Evolutionary conservation across 2,329 filamentous ascomycete species (phyloP), one percentile per base, ranked within the genome.

Genomic region (Spiromastix sp.): DNA sequence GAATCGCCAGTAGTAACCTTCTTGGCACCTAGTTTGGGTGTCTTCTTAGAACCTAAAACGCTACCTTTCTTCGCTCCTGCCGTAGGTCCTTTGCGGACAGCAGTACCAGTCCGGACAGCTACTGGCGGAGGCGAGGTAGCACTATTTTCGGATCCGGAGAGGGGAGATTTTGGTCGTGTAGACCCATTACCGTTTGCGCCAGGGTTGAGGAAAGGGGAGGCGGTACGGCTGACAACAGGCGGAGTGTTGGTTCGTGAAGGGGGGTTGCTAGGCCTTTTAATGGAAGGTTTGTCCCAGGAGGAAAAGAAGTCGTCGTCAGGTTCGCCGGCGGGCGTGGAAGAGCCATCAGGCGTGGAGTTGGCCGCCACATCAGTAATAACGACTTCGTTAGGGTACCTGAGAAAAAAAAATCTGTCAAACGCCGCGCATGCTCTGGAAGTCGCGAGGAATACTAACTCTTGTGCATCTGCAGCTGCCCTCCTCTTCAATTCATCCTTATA

Each of bases 401-500:
- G 24, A 37, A 17, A n/a, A 24, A 24, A 7, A 7, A n/a, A 24
- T 24, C 7, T 7, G 21, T 24, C 21, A 24, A 24, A 7, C n/a
- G 21, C 21, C 7, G 21, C n/a, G n/a, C 21, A 24, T 7, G 7
- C 21, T 24, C 21, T 7, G 7, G n/a, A n/a, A n/a, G 21, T n/a
- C n/a, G 7, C 7, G 21, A n/a, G 21, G 21, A 7, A 24, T 24
- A 61, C 81, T 48, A 70, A 95, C 84, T 91, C 81, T 57, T 80
- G 77, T 39, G 83, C 81, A 60, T 98, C 91, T 48, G 77, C 72
- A 28, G 79, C 81, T 34, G 85, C 85, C 48, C 89, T 74, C 59
- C 80, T 77, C 67, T 89, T 89, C 40, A 98, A 71, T 60, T 96
- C 89, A 37, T 95, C 89, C 70, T 98, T 98, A 66, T 98, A 98